These are phyloP conservation scores for Simplicillium sp. DNA, from an alignment of 2,329 filamentous ascomycete species.

Conservation along the genomic window DNA sequence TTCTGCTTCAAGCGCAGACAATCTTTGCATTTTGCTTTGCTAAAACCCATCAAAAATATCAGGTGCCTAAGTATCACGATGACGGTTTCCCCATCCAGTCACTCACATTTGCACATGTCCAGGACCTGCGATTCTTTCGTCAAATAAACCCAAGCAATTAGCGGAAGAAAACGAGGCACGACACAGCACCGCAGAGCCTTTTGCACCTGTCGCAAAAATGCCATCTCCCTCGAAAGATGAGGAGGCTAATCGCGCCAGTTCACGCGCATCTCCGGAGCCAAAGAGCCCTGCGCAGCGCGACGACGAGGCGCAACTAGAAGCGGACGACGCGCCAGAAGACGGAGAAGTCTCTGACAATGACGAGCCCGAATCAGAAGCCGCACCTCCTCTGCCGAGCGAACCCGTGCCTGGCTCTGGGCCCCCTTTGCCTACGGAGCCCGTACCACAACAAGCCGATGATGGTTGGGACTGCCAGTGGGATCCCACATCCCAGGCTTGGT, in stretches of 20 bases:
- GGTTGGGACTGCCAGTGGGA: constrained; percentile 84
- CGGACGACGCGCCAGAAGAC: constrained; percentile 10
- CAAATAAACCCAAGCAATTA: constrained; percentile 6
- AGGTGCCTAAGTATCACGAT: constrained; percentile 30
- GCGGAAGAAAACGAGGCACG: neutral
- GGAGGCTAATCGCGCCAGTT: no score
- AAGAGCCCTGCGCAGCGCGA: no score
- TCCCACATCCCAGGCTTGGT: constrained; percentile 55
- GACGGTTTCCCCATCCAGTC: constrained; percentile 19
- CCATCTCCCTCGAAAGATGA: no score
- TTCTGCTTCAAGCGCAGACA: no score
- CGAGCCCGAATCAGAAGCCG: constrained; percentile 17
- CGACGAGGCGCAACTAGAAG: neutral
- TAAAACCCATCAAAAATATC: constrained; percentile 13
- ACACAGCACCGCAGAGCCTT: neutral
- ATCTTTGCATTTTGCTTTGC: constrained; percentile 7
- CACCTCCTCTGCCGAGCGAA: constrained; percentile 24
- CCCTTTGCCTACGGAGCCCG: constrained; percentile 31
- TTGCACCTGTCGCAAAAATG: no score
- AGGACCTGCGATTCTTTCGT: constrained; percentile 11
- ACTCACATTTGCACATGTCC: constrained; percentile 27
- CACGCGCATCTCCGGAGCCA: no score
- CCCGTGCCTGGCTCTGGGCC: constrained; percentile 17
- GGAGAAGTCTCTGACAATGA: constrained; percentile 13
- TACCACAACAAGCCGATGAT: constrained; percentile 50